Conservation (phyloP, 139 green algal species). For the Volvox africanus region DNA sequence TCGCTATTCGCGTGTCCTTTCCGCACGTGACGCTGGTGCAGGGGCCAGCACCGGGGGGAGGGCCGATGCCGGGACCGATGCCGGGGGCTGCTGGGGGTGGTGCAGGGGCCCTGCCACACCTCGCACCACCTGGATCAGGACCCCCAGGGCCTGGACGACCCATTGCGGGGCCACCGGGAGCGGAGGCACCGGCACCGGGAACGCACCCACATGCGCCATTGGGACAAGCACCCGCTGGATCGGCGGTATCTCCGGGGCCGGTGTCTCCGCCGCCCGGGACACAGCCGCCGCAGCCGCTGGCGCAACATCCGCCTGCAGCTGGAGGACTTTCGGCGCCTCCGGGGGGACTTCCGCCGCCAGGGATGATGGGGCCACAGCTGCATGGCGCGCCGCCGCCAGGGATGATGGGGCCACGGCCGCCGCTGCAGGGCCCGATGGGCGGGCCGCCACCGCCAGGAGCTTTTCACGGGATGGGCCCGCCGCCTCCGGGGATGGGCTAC, state of each 20-base stretch:
- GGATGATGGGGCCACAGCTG: background rate
- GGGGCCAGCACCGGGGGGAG: background rate
- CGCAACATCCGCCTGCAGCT: background rate
- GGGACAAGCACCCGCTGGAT: background rate
- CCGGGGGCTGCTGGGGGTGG: background rate
- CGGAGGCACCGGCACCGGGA: background rate
- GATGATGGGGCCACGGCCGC: background rate
- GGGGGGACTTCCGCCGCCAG: background rate
- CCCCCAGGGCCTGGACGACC: background rate
- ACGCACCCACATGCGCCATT: background rate
- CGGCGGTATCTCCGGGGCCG: background rate
- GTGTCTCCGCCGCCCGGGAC: background rate
- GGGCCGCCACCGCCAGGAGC: background rate
- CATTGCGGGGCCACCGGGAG: background rate
- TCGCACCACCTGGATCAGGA: background rate
- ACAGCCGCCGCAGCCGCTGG: background rate
- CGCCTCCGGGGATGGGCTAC: slow-evolving; percentile 16
- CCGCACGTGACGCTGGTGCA: background rate
- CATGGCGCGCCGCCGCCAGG: background rate
- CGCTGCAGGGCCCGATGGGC: background rate
- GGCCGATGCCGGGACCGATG: background rate
- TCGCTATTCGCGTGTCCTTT: too few species aligned
- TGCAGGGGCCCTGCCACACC: background rate
- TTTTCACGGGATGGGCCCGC: background rate
- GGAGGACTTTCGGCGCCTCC: background rate